Evolutionary conservation across 2,329 filamentous ascomycete species (phyloP), one percentile per base, ranked within the genome.

Genomic region (Claviceps cyperi): DNA sequence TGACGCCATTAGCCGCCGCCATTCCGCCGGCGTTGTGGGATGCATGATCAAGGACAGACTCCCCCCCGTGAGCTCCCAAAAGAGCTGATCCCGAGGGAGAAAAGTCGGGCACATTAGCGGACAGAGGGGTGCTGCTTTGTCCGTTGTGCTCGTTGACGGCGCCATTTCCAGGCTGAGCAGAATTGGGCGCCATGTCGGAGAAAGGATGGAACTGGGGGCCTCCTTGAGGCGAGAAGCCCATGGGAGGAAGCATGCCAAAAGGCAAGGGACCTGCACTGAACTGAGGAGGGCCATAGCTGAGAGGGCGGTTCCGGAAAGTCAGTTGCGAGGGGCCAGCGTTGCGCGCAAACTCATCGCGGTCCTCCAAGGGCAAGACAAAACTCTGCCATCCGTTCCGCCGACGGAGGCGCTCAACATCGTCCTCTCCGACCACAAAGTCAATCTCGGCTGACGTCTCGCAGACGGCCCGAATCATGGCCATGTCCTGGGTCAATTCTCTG

Each of bases 341-440:
- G 62, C 84, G 86, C 39, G 86, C 86, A 19, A 78, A 75, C 41
- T 80, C 73, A 57, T 89, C 80, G 54, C 91, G 83, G 54, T 87
- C 78, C 13, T 81, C 76, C 60, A 81, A 73, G 2, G 78, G 76
- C 52, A 94, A 68, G 19, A 96, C 77, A 73, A 87, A 97, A 56
- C 82, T 79, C 56, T 84, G 75, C 87, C 89, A 96, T 24, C 79
- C 81, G 19, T 87, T 76, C 24, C 78, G 77, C 52, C 80, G 78
- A 48, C 92, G 84, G 44, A 97, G 65, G 43, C 88, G 78, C 63
- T 96, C 88, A 47, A 83, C 71, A 35, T 84, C 82, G 62, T 96
- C 88, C 28, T 85, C 78, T 40, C 85, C 84, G 36, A 81, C 67
- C 45, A 84, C 75, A 59, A 86, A 83, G 58, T 97, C 89, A 52